Evolutionary conservation across 2,329 filamentous ascomycete species (phyloP), one percentile per base, ranked within the genome.

Genomic region (Plectosphaerella cucumerina): DNA sequence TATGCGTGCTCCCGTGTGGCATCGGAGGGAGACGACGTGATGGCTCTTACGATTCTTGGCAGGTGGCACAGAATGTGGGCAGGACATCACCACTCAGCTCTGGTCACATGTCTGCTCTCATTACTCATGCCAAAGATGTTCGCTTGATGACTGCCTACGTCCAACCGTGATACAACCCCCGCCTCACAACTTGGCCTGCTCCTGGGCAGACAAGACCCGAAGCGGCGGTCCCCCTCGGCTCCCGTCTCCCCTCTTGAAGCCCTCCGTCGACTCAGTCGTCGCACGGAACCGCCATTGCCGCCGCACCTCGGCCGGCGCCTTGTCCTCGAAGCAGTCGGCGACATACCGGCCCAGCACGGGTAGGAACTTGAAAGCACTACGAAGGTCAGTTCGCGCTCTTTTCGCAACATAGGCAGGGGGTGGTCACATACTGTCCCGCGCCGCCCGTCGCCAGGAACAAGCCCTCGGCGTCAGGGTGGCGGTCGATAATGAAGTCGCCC

Each of bases 401-500:
- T 8, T 3, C 12, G 12, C 26, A 44, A 22, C 44, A 18, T 39
- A n/a, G n/a, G n/a, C 35, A 39, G 18, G 18, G 18, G 18, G 3
- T 6, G 6, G 6, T 11, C 1, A 56, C 60, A 54, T 53, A 61
- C 60, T 77, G 74, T 33, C 74, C 74, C 20, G 70, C 71, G 0
- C 74, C 75, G 1, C 74, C 77, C 0, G 73, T 76, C 0, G 74
- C 76, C 1, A 80, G 31, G 52, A 80, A 79, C 0, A 79, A 54
- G 1, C 73, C 70, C 3, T 70, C 58, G 8, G 74, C 65, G 1
- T 64, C 58, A 0, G 82, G 81, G 53, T 85, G 81, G 50, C 78
- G 70, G 18, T 77, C 75, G 21, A 85, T 73, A 44, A 86, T 72
- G 60, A 85, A 86, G 56, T 86, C 77, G 2, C 80, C 81, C 10